phyloP scores from a whole-genome alignment of 257 asterid genomes.

The Penstemon eatonii region DNA sequence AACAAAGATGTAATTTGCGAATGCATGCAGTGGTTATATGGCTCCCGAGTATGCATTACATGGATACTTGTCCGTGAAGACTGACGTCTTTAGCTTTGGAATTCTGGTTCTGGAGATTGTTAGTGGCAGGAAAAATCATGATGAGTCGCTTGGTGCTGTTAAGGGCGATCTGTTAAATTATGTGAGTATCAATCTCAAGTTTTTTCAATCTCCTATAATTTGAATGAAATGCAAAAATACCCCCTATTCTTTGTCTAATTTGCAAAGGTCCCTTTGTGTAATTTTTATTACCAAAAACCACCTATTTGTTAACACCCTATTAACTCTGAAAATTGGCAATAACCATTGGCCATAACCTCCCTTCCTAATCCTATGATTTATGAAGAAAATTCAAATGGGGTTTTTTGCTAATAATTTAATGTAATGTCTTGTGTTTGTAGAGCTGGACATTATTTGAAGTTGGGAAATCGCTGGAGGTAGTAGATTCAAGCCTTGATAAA shows the following conservation, averaged over 20 bases:
- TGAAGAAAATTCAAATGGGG: too few species aligned
- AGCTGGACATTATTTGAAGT: slow-evolving; percentile 61
- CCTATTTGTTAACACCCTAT: too few species aligned
- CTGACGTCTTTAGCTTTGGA: slow-evolving; percentile 87
- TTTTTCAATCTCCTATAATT: not conserved
- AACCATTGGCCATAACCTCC: too few species aligned
- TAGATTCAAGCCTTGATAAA: slow-evolving; percentile 48
- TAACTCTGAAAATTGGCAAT: too few species aligned
- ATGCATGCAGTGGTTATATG: slow-evolving; percentile 76
- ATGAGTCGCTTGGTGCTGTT: slow-evolving; percentile 46
- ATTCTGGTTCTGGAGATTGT: slow-evolving; percentile 78
- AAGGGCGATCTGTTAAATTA: slow-evolving; percentile 69
- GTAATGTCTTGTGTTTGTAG: slow-evolving; percentile 36
- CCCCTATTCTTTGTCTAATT: too few species aligned
- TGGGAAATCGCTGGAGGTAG: slow-evolving; percentile 48
- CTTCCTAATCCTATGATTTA: too few species aligned
- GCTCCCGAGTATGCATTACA: slow-evolving; percentile 88
- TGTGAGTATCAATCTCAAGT: slow-evolving; percentile 45
- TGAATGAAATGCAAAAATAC: not conserved
- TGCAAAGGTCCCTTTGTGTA: too few species aligned
- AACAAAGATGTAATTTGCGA: slow-evolving; percentile 14
- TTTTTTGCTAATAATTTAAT: not conserved
- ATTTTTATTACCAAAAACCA: too few species aligned
- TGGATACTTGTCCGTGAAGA: slow-evolving; percentile 80
- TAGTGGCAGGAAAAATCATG: slow-evolving; percentile 75